Evolutionary conservation across 257 asterid species (phyloP), one percentile per base, ranked within the genome.

Genomic region (Fraxinus americana): DNA sequence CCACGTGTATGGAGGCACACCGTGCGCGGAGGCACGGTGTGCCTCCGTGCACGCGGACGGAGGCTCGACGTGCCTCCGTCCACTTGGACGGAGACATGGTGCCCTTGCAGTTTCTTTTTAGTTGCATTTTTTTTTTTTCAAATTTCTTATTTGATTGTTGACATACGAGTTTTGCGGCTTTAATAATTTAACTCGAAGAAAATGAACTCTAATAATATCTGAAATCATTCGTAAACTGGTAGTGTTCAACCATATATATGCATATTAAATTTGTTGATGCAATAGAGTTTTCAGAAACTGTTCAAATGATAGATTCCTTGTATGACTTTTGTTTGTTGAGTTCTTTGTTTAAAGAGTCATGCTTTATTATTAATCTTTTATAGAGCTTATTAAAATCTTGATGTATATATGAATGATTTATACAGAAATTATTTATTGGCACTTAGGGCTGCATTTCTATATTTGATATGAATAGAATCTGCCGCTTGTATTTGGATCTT

Each of bases 271-370:
- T 71, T 36, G 72, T 45, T 45, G 54, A 57, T 74, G 32, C 23
- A 10, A 41, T 77, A 39, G 23, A 48, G 35, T 32, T 65, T 76
- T 73, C 54, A 50, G 48, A 48, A 34, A 71, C 34, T 81, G 25
- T 39, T 39, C 16, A 25, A 67, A 59, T 73, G 25, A 41, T 73
- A 35, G 74, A 30, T 50, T 45, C 70, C 23, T 21, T 4, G 14
- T 38, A 50, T 17, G 9, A 38, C 72, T 11, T 29, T 61, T 67
- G 25, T 69, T 72, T 21, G 34, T 10, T 19, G 52, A 50, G 23
- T 38, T 25, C 30, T 36, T 73, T 57, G 67, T 65, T 7, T 76
- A 74, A 67, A 67, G 67, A 45, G 35, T 43, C 35, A 11, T 65
- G 52, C 34, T 78, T 74, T 67, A 63, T 59, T 41, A 10, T 70